phyloP scores from a whole-genome alignment of 169 alveolate genomes.

The Plasmodium cynomolgi region DNA sequence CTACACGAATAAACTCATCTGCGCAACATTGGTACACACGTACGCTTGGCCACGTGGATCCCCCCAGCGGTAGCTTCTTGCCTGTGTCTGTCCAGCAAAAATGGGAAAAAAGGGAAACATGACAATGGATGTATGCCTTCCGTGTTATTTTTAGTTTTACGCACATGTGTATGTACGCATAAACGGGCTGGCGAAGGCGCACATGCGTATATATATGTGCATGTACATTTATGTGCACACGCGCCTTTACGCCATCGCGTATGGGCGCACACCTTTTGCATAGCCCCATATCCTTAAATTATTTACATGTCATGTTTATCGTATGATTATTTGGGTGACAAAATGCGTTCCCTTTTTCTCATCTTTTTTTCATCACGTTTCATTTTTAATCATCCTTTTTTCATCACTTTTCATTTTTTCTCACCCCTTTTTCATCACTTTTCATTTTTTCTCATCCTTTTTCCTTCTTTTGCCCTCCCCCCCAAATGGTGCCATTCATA shows the following conservation, averaged over 20 bases:
- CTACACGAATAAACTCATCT: neutral
- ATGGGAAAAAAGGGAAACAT: neutral
- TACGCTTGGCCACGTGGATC: neutral
- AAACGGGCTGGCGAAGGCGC: neutral
- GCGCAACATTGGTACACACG: neutral
- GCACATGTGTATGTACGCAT: neutral
- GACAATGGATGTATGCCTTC: neutral
- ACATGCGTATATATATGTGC: neutral
- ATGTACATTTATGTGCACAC: neutral
- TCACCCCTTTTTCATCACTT: neutral
- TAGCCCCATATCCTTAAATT: neutral
- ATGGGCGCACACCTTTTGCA: neutral
- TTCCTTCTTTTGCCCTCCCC: neutral
- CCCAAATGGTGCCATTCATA: neutral
- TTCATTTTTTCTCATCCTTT: neutral
- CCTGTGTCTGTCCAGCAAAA: neutral
- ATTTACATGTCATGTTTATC: neutral
- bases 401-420: neutral
- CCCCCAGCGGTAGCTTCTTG: neutral
- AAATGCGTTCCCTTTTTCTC: neutral
- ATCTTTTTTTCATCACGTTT: neutral
- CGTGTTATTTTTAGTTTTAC: neutral
- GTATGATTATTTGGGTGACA: slow-evolving; percentile 1
- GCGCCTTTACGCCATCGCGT: neutral
- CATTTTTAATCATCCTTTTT: neutral